These are phyloP conservation scores for Pichia cactophila DNA, from an alignment of 1,139 yeast genomes.

Conservation along the genomic window DNA sequence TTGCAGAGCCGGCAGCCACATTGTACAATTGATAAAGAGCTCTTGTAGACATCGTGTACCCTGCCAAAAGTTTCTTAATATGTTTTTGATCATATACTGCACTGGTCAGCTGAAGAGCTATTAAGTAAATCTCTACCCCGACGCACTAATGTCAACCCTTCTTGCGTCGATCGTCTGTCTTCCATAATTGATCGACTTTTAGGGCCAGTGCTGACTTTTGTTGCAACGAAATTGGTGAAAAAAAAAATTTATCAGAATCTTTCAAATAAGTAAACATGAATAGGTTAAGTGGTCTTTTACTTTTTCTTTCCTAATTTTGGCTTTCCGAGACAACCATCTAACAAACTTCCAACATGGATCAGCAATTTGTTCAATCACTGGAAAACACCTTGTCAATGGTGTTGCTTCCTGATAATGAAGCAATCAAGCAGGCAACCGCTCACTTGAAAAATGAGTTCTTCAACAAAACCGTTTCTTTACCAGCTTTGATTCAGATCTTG, in stretches of 20 bases:
- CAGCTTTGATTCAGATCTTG: constrained; percentile 75
- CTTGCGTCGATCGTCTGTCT: constrained; percentile 1
- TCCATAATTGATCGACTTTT: too few species aligned
- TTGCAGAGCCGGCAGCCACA: constrained; percentile 17
- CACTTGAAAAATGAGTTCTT: constrained; percentile 71
- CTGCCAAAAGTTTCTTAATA: neutral
- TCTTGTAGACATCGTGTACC: constrained; percentile 12
- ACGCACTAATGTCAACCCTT: neutral
- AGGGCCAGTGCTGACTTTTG: neutral
- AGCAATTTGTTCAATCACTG: constrained; percentile 57
- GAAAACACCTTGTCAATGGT: constrained; percentile 75
- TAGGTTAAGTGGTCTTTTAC: neutral
- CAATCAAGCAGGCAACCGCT: constrained; percentile 76
- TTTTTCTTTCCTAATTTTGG: neutral
- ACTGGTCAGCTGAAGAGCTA: too few species aligned
- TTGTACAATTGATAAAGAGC: constrained; percentile 16
- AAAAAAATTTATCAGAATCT: neutral
- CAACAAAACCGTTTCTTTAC: constrained; percentile 62
- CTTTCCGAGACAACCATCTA: neutral
- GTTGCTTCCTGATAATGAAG: constrained; percentile 66
- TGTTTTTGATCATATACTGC: too few species aligned
- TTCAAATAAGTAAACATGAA: neutral
- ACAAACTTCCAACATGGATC: constrained; percentile 45
- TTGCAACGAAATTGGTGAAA: neutral
- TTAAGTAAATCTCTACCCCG: too few species aligned